Evolutionary conservation across 1,284 basidiomycete species (phyloP).

Genomic region (Rhodotorula sp.): DNA sequence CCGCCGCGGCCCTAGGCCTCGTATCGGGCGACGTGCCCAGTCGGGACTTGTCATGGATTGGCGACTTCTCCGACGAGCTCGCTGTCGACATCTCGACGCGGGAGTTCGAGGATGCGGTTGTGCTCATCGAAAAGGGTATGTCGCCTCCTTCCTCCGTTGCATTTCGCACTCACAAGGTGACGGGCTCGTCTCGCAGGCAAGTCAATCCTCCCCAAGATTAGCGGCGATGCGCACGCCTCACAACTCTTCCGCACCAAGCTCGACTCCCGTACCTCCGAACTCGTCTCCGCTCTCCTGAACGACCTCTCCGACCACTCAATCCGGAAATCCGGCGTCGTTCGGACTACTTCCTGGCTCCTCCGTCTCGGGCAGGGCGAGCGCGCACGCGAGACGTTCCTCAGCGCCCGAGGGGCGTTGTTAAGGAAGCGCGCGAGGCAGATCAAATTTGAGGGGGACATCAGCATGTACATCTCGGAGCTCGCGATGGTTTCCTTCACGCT

Average conservation of each 20-base stretch:
- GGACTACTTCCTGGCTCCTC: constrained; percentile 67
- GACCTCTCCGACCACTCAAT: constrained; percentile 72
- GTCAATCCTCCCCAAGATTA: constrained; percentile 35
- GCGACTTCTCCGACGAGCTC: constrained; percentile 86
- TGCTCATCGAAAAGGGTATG: constrained; percentile 75
- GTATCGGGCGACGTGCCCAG: constrained; percentile 54
- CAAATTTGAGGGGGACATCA: constrained; percentile 85
- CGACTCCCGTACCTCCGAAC: constrained; percentile 63
- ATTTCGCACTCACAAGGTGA: not conserved
- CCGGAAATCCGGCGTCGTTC: constrained; percentile 71
- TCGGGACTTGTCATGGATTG: constrained; percentile 76
- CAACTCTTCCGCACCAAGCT: constrained; percentile 56
- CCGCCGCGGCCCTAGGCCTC: constrained; percentile 35
- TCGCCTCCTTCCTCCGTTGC: constrained; percentile 26
- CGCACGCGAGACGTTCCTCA: constrained; percentile 78
- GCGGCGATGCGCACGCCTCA: constrained; percentile 51
- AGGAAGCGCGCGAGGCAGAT: constrained; percentile 75
- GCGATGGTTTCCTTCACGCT: constrained; percentile 80
- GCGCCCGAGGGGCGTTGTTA: constrained; percentile 73
- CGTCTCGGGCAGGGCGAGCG: constrained; percentile 73
- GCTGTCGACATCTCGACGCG: constrained; percentile 86
- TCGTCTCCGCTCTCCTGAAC: constrained; percentile 69
- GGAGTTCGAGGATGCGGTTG: constrained; percentile 82
- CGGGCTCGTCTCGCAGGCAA: constrained; percentile 20
- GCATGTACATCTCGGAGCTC: constrained; percentile 71